phyloP scores from a whole-genome alignment of 495 filamentous ascomycete genomes.

The Podospora fimiseda region DNA sequence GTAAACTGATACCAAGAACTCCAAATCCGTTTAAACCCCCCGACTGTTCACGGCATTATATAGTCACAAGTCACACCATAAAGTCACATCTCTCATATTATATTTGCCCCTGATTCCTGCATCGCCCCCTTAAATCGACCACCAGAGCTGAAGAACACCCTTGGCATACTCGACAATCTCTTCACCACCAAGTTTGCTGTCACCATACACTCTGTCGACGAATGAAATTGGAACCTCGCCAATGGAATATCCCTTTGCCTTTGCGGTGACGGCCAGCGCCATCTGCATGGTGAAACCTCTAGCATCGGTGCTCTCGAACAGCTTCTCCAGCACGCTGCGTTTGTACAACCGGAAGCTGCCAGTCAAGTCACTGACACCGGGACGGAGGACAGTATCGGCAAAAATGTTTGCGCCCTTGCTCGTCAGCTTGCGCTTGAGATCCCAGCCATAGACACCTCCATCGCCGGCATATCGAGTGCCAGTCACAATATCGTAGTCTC shows the following conservation, averaged over 20 bases:
- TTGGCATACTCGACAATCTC: constrained; percentile 99
- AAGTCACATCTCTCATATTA: background rate
- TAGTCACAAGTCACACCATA: background rate
- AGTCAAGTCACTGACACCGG: constrained; percentile 94
- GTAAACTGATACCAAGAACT: background rate
- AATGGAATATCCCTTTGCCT: constrained; percentile 84
- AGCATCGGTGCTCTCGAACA: constrained; percentile 82
- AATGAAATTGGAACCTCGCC: constrained; percentile 93
- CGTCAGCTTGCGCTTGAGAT: constrained; percentile 92
- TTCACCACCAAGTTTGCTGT: constrained; percentile 87
- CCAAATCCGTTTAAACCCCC: background rate
- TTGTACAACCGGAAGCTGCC: constrained; percentile 94
- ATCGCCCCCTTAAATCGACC: constrained; percentile 41
- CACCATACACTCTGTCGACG: constrained; percentile 91
- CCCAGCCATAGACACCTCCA: constrained; percentile 95
- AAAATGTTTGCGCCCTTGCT: constrained; percentile 89
- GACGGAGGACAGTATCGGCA: constrained; percentile 86
- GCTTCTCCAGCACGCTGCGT: constrained; percentile 78
- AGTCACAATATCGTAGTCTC: constrained; percentile 89
- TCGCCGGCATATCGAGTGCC: constrained; percentile 87
- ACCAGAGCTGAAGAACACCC: constrained; percentile 83
- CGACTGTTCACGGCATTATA: background rate
- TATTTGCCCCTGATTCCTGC: background rate
- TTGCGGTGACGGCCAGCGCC: constrained; percentile 82
- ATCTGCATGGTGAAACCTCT: constrained; percentile 99